phyloP scores from a whole-genome alignment of 1,284 basidiomycete genomes.

The Rhodotorula sp. region DNA sequence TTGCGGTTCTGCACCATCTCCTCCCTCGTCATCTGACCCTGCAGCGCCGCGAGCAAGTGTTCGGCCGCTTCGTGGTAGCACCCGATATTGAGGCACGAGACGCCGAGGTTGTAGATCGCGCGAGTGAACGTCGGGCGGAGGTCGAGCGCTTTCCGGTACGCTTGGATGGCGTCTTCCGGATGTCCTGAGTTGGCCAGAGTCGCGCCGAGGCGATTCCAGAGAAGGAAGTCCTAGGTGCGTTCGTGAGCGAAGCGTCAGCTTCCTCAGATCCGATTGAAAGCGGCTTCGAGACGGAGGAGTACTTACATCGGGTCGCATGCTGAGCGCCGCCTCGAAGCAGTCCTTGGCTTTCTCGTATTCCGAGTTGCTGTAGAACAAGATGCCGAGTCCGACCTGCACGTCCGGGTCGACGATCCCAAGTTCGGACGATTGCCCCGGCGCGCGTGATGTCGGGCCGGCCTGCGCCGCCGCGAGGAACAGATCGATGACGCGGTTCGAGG shows the following conservation, averaged over 20 bases:
- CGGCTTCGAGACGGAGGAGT: background rate
- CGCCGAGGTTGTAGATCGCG: slow-evolving; percentile 81
- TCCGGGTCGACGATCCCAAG: slow-evolving; percentile 78
- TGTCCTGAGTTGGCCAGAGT: slow-evolving; percentile 92
- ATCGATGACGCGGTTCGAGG: slow-evolving; percentile 77
- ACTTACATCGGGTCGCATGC: slow-evolving; percentile 78
- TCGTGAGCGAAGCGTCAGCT: background rate
- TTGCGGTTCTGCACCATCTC: slow-evolving; percentile 49
- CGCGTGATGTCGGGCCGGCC: slow-evolving; percentile 48
- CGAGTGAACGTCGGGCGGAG: slow-evolving; percentile 94
- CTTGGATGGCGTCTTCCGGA: slow-evolving; percentile 92
- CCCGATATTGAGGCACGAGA: slow-evolving; percentile 84
- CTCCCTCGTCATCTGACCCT: slow-evolving; percentile 62
- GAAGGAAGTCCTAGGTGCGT: slow-evolving; percentile 70
- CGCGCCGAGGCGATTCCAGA: slow-evolving; percentile 97
- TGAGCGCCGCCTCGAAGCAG: slow-evolving; percentile 87
- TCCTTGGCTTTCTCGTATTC: slow-evolving; percentile 90
- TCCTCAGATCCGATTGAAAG: background rate
- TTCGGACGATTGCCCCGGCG: slow-evolving; percentile 53
- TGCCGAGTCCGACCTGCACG: slow-evolving; percentile 88
- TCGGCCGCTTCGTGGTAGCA: slow-evolving; percentile 95
- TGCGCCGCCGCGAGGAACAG: slow-evolving; percentile 82
- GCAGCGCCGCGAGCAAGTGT: slow-evolving; percentile 90
- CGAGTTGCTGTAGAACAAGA: slow-evolving; percentile 82
- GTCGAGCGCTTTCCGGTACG: slow-evolving; percentile 89